Conservation (phyloP, 164 flowering plant species). For the Platanus orientalis region DNA sequence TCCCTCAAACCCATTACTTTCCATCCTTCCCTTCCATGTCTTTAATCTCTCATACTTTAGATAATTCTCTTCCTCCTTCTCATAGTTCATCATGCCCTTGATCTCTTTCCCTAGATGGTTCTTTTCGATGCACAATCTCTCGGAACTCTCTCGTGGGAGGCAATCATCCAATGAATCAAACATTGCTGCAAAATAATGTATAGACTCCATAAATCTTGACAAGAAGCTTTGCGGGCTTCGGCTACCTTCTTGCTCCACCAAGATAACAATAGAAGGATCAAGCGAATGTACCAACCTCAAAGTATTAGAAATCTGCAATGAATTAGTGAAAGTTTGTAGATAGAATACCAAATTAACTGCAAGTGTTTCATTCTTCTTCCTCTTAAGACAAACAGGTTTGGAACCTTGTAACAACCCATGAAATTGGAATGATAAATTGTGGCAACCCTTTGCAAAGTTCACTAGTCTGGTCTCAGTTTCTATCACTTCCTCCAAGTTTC, state of each 20-base stretch:
- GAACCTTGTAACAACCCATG: conserved; percentile 49
- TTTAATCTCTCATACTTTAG: conserved; percentile 42
- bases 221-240: conserved; percentile 43
- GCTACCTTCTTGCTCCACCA: conserved; percentile 64
- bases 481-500: conserved; percentile 42
- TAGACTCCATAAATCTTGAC: conserved; percentile 68
- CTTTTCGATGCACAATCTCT: conserved; percentile 64
- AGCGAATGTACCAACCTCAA: conserved; percentile 36
- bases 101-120: conserved; percentile 65
- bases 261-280: conserved; percentile 43
- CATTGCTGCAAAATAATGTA: conserved; percentile 72
- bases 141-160: conserved; percentile 50
- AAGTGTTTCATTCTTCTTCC: conserved; percentile 46
- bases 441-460: conserved; percentile 48
- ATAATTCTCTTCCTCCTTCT: conserved; percentile 24
- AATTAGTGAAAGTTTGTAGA: conserved; percentile 31
- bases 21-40: conserved; percentile 65
- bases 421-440: conserved; percentile 48
- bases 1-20: conserved; percentile 48
- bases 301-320: conserved; percentile 38
- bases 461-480: conserved; percentile 57
- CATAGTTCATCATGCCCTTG: conserved; percentile 39
- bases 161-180: conserved; percentile 72
- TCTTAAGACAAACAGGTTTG: conserved; percentile 21
- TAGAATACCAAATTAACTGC: conserved; percentile 56